Conservation (phyloP, 2,329 filamentous ascomycete genomes). For the Curvularia verruculosa region DNA sequence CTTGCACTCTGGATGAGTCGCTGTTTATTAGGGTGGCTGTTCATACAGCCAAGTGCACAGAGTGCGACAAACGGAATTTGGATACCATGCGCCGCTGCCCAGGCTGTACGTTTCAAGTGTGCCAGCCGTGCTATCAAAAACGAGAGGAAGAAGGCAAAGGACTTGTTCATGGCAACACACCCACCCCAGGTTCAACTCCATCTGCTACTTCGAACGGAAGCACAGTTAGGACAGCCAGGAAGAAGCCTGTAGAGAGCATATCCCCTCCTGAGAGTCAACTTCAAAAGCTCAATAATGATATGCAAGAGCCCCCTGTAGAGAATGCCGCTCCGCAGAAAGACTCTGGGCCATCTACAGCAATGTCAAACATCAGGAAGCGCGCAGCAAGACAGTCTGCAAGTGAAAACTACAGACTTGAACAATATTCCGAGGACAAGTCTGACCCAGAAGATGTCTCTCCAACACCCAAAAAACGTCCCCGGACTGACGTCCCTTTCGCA, state of each 20-base stretch:
- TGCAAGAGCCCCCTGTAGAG: not conserved
- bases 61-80: slow-evolving; percentile 44
- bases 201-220: not conserved
- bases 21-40: slow-evolving; percentile 33
- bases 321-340: not conserved
- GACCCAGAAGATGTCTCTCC: slow-evolving; percentile 13
- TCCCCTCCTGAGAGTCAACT: not conserved
- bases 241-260: slow-evolving; percentile 6
- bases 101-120: slow-evolving; percentile 45
- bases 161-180: slow-evolving; percentile 34
- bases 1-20: slow-evolving; percentile 29
- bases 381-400: slow-evolving; percentile 4
- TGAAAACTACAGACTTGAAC: slow-evolving; percentile 2
- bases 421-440: slow-evolving; percentile 19
- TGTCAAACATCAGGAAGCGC: slow-evolving; percentile 11
- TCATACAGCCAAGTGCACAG: slow-evolving; percentile 48
- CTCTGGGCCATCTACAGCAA: not conserved
- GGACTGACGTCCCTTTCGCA: slow-evolving; percentile 15
- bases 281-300: not conserved
- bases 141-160: slow-evolving; percentile 18
- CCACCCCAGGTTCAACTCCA: not conserved
- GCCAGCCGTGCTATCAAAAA: slow-evolving; percentile 33
- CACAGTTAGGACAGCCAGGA: slow-evolving; percentile 3
- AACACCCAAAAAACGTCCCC: slow-evolving; percentile 15
- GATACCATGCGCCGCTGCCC: slow-evolving; percentile 42